A percentile compares a stretch with the other conserved stretches of the same genome.
Evolutionary conservation across 768 basidiomycete species (phyloP).

Genomic region (Xerocomus potaroensis): DNA sequence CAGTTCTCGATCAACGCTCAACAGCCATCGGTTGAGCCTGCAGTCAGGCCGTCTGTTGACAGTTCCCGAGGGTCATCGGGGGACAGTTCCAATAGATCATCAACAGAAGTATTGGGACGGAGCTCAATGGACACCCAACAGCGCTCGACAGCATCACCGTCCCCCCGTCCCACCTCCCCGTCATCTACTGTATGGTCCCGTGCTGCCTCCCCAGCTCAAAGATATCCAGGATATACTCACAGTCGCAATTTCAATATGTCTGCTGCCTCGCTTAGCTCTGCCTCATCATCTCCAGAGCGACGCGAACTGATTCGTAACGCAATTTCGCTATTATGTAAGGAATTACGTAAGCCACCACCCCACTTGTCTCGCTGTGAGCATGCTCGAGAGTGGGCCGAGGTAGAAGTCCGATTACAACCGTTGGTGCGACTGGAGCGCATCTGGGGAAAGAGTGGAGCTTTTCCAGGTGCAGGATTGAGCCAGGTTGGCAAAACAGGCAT

Average conservation of each 20-base stretch:
- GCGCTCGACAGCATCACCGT: slow-evolving; percentile 18
- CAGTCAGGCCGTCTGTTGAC: slow-evolving; percentile 25
- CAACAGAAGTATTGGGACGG: slow-evolving; percentile 18
- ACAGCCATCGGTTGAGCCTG: slow-evolving; percentile 13
- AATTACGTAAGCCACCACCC: slow-evolving; percentile 57
- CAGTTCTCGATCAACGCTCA: slow-evolving; percentile 24
- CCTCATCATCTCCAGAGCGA: slow-evolving; percentile 53
- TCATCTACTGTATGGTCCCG: slow-evolving; percentile 42
- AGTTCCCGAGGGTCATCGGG: slow-evolving; percentile 34
- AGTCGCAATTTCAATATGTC: slow-evolving; percentile 58
- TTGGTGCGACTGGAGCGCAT: slow-evolving; percentile 68
- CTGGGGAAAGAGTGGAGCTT: slow-evolving; percentile 63
- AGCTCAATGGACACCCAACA: slow-evolving; percentile 25
- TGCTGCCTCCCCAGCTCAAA: slow-evolving; percentile 44
- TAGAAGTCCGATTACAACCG: slow-evolving; percentile 59
- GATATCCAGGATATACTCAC: slow-evolving; percentile 40
- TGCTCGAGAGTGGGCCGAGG: slow-evolving; percentile 65
- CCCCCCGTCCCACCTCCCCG: slow-evolving; percentile 40
- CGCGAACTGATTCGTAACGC: slow-evolving; percentile 68
- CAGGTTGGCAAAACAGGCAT: slow-evolving; percentile 23
- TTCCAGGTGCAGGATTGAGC: slow-evolving; percentile 40
- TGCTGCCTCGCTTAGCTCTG: slow-evolving; percentile 47
- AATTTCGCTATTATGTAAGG: slow-evolving; percentile 59
- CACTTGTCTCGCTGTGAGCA: slow-evolving; percentile 51
- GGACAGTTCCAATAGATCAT: slow-evolving; percentile 36